These are phyloP conservation scores for Acanthamoeba royreba DNA, from an alignment of 208 protist species.

Conservation along the genomic window DNA sequence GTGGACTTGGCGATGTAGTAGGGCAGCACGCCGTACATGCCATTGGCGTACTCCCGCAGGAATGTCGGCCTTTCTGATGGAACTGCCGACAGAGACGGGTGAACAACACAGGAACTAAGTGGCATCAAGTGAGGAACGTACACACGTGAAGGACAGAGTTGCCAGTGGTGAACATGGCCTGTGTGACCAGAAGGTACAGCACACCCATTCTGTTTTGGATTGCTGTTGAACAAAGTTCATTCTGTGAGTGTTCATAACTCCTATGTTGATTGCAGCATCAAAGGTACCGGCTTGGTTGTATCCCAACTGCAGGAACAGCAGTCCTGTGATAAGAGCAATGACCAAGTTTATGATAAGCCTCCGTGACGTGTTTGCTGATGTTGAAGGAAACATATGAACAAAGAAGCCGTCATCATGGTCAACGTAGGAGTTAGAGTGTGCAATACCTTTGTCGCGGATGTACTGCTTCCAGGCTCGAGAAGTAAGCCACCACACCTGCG, in stretches of 20 bases:
- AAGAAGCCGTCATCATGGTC: too few species aligned
- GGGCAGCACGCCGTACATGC: constrained; percentile 34
- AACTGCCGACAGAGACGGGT: too few species aligned
- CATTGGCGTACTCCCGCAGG: constrained; percentile 30
- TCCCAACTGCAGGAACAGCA: background rate
- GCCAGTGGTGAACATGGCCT: constrained; percentile 10
- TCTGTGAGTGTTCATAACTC: too few species aligned
- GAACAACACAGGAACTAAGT: too few species aligned
- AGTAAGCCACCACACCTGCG: background rate
- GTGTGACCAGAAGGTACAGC: background rate
- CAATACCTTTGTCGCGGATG: background rate
- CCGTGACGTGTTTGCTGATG: background rate
- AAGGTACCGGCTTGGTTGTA: too few species aligned
- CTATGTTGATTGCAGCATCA: too few species aligned
- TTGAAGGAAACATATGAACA: too few species aligned
- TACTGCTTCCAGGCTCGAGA: background rate
- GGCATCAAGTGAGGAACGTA: too few species aligned
- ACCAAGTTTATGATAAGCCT: background rate
- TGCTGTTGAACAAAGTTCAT: too few species aligned
- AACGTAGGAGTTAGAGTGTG: too few species aligned
- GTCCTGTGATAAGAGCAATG: background rate
- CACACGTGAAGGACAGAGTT: background rate
- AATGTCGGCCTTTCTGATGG: constrained; percentile 41
- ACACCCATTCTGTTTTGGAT: background rate
- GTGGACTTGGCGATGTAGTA: constrained; percentile 66